phyloP scores from a whole-genome alignment of 2,329 filamentous ascomycete genomes.

The Hymenoscyphus repandus region DNA sequence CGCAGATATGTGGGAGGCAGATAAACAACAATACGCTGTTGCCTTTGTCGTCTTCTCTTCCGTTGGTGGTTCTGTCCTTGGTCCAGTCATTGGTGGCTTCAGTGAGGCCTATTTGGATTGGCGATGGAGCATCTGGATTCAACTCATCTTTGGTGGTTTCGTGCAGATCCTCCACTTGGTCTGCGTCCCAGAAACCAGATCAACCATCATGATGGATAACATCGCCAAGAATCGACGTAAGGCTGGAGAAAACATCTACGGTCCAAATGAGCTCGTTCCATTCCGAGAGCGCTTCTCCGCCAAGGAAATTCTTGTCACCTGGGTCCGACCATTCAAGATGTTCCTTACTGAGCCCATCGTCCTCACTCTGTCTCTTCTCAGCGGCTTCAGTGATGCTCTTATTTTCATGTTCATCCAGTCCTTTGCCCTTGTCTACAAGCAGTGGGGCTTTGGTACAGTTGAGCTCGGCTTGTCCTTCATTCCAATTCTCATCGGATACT shows the following conservation, averaged over 20 bases:
- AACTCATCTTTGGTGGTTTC: conserved; percentile 69
- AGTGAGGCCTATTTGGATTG: conserved; percentile 62
- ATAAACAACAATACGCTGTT: conserved; percentile 69
- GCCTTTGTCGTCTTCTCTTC: conserved; percentile 75
- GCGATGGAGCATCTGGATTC: conserved; percentile 81
- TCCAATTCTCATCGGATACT: conserved; percentile 61
- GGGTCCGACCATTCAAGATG: conserved; percentile 65
- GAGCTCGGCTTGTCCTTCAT: conserved; percentile 57
- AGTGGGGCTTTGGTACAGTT: conserved; percentile 58
- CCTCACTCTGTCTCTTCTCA: conserved; percentile 62
- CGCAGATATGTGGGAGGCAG: conserved; percentile 67
- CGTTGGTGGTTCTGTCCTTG: conserved; percentile 70
- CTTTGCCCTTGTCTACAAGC: conserved; percentile 60
- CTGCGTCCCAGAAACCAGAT: conserved; percentile 72
- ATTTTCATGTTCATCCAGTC: conserved; percentile 77
- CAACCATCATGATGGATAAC: conserved; percentile 70
- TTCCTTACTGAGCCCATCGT: conserved; percentile 73
- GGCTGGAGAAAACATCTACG: conserved; percentile 54
- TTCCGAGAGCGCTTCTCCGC: conserved; percentile 54
- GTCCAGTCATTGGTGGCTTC: conserved; percentile 75
- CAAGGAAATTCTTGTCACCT: conserved; percentile 51
- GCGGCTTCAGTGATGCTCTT: conserved; percentile 67
- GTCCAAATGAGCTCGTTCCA: conserved; percentile 65
- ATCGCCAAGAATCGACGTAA: conserved; percentile 72
- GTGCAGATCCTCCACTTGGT: conserved; percentile 64